These are phyloP conservation scores for Rauvolfia tetraphylla DNA, from an alignment of 257 asterid genomes.

Conservation along the genomic window DNA sequence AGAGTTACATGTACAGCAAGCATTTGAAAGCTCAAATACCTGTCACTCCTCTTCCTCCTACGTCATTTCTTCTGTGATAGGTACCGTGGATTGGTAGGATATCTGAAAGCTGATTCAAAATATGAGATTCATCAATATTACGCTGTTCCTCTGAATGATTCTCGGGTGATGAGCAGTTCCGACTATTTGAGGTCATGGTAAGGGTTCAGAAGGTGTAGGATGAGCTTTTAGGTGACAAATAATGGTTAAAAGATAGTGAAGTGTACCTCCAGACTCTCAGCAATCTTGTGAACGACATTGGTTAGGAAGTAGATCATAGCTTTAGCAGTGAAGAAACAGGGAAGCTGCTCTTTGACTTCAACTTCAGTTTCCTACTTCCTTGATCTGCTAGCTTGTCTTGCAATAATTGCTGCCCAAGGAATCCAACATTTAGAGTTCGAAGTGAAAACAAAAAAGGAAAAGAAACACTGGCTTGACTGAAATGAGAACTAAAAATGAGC, in stretches of 20 bases:
- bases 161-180: constrained; percentile 1
- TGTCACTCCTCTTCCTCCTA: background rate
- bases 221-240: background rate
- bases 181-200: background rate
- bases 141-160: background rate
- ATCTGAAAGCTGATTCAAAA: constrained; percentile 31
- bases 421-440: background rate
- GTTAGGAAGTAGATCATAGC: background rate
- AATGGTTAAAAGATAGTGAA: background rate
- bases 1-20: background rate
- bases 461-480: background rate
- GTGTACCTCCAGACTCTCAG: constrained; percentile 2
- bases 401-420: background rate
- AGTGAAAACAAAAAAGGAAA: background rate
- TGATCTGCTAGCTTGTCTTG: background rate
- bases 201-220: constrained; percentile 32
- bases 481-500: background rate
- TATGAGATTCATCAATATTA: constrained; percentile 42
- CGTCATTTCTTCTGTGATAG: background rate
- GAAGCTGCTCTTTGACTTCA: background rate
- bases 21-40: background rate
- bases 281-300: constrained; percentile 14
- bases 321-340: background rate
- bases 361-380: background rate
- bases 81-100: constrained; percentile 30